phyloP scores from a whole-genome alignment of 2,329 filamentous ascomycete genomes.

The Xylaria multiplex region DNA sequence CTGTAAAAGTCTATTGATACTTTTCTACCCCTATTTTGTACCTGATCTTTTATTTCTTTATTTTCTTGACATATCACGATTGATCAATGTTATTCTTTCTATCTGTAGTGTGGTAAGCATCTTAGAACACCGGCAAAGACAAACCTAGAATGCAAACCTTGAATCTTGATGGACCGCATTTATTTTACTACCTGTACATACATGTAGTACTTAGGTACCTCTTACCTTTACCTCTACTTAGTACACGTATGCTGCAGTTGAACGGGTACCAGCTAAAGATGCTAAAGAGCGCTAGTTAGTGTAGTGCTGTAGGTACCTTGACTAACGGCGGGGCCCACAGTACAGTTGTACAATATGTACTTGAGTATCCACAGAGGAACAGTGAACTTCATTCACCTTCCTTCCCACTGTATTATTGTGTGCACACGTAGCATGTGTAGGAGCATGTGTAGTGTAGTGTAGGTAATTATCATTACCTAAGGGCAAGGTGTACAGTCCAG shows the following conservation, averaged over 20 bases:
- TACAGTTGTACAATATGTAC: slow-evolving; percentile 7
- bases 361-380: too few species aligned
- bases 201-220: too few species aligned
- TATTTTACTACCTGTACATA: neutral
- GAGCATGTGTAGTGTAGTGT: too few species aligned
- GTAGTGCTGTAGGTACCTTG: slow-evolving; percentile 8
- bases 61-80: neutral
- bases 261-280: neutral
- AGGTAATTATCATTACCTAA: too few species aligned
- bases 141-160: neutral
- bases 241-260: slow-evolving; percentile 2
- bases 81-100: neutral
- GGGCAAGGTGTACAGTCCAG: too few species aligned
- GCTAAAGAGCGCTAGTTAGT: slow-evolving; percentile 14
- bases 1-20: too few species aligned
- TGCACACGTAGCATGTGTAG: too few species aligned
- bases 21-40: too few species aligned
- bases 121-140: neutral
- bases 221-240: too few species aligned
- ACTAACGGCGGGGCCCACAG: slow-evolving; percentile 19
- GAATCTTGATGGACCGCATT: neutral
- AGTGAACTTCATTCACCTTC: too few species aligned
- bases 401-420: too few species aligned
- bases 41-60: too few species aligned
- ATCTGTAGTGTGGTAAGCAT: neutral